A percentile compares a stretch with the other conserved stretches of the same genome.
Evolutionary conservation across 1,284 basidiomycete species (phyloP).

Genomic region (Peniophora sp.): DNA sequence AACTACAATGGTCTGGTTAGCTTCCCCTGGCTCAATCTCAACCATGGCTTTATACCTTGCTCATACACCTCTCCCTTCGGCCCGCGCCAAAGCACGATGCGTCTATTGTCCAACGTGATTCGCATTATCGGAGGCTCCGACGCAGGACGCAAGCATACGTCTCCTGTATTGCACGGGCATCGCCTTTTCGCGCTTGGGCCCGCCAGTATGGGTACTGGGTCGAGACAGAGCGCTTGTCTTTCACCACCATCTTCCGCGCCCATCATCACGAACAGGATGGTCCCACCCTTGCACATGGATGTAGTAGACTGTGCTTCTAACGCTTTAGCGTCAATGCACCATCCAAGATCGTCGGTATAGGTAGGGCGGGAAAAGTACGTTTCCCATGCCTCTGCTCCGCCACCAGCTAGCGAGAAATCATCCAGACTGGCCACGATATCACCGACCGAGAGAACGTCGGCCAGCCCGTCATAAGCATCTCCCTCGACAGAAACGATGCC

Average conservation of each 20-base stretch:
- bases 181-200: slow-evolving; percentile 24
- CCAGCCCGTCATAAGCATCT: slow-evolving; percentile 43
- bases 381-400: slow-evolving; percentile 35
- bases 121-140: slow-evolving; percentile 6
- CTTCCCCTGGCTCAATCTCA: too few relatives aligned
- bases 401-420: slow-evolving; percentile 33
- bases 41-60: slow-evolving; percentile 37
- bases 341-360: slow-evolving; percentile 30
- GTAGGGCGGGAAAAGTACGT: slow-evolving; percentile 26
- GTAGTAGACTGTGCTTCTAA: not conserved
- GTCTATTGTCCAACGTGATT: slow-evolving; percentile 16
- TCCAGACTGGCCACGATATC: slow-evolving; percentile 47
- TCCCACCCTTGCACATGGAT: not conserved
- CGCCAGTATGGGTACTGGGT: slow-evolving; percentile 1
- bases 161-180: slow-evolving; percentile 10
- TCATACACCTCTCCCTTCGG: slow-evolving; percentile 58
- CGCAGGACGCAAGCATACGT: not conserved
- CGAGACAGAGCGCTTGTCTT: not conserved
- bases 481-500: slow-evolving; percentile 42
- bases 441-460: slow-evolving; percentile 42
- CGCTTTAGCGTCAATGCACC: slow-evolving; percentile 40
- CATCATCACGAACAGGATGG: too few relatives aligned
- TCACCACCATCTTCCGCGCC: too few relatives aligned
- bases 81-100: slow-evolving; percentile 59
- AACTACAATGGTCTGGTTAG: too few relatives aligned